Conservation (phyloP, 768 basidiomycete species). For the Leucocoprinus leucothites region DNA sequence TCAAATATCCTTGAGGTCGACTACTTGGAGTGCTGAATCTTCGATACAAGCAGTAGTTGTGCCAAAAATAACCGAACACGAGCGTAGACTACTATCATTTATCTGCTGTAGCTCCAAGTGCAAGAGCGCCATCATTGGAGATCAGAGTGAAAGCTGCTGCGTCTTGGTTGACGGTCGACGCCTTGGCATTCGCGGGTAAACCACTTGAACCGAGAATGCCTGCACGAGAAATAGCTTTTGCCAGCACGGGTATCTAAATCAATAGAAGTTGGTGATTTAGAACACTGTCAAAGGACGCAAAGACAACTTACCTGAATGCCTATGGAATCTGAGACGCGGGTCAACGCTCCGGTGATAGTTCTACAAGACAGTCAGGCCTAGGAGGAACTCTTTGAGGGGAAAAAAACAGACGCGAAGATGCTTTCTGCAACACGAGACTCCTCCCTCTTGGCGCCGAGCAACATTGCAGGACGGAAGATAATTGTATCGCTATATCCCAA, state of each 20-base stretch:
- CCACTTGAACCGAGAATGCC: conserved; percentile 51
- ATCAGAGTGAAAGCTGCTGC: conserved; percentile 51
- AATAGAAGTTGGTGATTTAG: not conserved
- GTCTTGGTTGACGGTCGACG: conserved; percentile 36
- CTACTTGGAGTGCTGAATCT: too few species aligned
- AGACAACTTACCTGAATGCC: conserved; percentile 43
- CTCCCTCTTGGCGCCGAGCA: conserved; percentile 45
- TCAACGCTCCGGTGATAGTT: conserved; percentile 31
- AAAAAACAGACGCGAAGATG: conserved; percentile 38
- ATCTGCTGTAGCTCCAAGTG: conserved; percentile 31
- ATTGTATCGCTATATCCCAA: conserved; percentile 72
- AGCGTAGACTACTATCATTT: too few species aligned
- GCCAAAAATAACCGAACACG: too few species aligned
- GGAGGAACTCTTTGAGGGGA: not conserved
- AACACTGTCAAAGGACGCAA: not conserved
- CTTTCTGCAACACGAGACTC: conserved; percentile 39
- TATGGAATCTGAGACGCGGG: conserved; percentile 32
- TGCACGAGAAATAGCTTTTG: conserved; percentile 49
- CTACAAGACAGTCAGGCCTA: conserved; percentile 22
- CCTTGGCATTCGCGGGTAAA: conserved; percentile 41
- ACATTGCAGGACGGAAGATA: conserved; percentile 60
- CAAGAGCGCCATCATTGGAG: conserved; percentile 46
- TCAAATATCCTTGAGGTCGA: too few species aligned
- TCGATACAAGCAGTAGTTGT: too few species aligned
- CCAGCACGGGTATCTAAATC: conserved; percentile 48